Conservation (phyloP, 2,329 filamentous ascomycete genomes). For the Colletotrichum tanaceti region DNA sequence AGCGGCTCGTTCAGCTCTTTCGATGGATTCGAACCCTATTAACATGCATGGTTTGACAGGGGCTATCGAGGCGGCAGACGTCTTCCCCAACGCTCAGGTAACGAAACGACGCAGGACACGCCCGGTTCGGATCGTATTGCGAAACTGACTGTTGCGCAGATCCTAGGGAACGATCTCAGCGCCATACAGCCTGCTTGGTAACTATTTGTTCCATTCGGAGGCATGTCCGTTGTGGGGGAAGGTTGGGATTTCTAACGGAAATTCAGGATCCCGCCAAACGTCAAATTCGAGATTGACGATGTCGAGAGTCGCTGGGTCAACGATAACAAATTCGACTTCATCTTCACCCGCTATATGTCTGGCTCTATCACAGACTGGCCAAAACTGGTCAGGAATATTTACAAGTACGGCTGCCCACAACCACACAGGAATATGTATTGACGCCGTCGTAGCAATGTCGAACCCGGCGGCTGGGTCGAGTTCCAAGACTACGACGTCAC, state of each 20-base stretch:
- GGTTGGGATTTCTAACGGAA: no score
- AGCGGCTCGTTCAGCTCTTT: no score
- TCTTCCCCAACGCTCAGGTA: conserved; percentile 19
- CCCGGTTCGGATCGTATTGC: no score
- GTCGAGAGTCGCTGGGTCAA: conserved; percentile 68
- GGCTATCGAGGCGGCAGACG: conserved; percentile 47
- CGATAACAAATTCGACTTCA: conserved; percentile 67
- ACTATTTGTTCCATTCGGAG: no score
- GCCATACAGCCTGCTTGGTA: conserved; percentile 29
- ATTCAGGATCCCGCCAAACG: conserved; percentile 63
- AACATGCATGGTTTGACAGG: no score
- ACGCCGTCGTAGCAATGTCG: no score
- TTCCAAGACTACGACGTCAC: conserved; percentile 45
- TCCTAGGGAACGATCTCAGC: conserved; percentile 28
- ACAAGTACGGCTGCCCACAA: conserved; percentile 57
- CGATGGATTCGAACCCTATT: no score
- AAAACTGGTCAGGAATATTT: conserved; percentile 58
- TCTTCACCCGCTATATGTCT: conserved; percentile 67
- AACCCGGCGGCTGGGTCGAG: conserved; percentile 65
- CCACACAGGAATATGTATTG: no score
- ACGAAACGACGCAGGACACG: no score
- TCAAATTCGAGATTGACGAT: conserved; percentile 67
- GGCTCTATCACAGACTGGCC: conserved; percentile 68
- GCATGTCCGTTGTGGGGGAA: no score
- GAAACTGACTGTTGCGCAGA: not conserved